Conservation (phyloP, 2,329 filamentous ascomycete genomes). For the Davidsoniella neocaledoniae region DNA sequence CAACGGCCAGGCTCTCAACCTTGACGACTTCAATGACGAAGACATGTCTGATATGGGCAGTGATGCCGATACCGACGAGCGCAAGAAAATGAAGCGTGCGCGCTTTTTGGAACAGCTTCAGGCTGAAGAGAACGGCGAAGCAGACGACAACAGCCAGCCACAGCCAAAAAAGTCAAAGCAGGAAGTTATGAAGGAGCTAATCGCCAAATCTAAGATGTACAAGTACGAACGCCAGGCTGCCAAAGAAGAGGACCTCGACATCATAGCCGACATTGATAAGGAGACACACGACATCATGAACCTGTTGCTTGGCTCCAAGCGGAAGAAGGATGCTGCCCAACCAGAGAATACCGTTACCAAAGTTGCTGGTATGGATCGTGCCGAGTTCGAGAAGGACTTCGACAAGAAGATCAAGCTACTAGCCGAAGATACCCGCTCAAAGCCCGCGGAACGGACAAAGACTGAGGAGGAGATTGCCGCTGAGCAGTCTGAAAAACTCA, state of each 20-base stretch:
- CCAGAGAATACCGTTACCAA: slow-evolving; percentile 15
- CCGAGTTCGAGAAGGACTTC: slow-evolving; percentile 69
- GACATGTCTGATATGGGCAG: slow-evolving; percentile 49
- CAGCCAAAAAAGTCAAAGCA: slow-evolving; percentile 88
- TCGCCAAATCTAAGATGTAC: slow-evolving; percentile 89
- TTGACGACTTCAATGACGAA: slow-evolving; percentile 71
- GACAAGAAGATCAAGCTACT: slow-evolving; percentile 70
- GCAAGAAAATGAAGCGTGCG: slow-evolving; percentile 38
- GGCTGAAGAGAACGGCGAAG: slow-evolving; percentile 31
- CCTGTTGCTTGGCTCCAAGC: slow-evolving; percentile 37
- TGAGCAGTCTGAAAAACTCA: slow-evolving; percentile 60
- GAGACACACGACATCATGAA: slow-evolving; percentile 61
- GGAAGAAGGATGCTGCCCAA: slow-evolving; percentile 4
- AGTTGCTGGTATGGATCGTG: slow-evolving; percentile 41
- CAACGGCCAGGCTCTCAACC: slow-evolving; percentile 55
- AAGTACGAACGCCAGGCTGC: slow-evolving; percentile 86
- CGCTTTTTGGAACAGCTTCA: slow-evolving; percentile 28
- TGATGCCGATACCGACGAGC: slow-evolving; percentile 36
- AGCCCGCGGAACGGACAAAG: slow-evolving; percentile 76
- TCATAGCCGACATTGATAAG: slow-evolving; percentile 70
- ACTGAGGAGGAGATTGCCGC: slow-evolving; percentile 72
- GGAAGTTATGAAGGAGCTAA: slow-evolving; percentile 95
- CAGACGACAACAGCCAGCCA: slow-evolving; percentile 40
- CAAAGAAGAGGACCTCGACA: slow-evolving; percentile 85
- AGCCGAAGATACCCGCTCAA: slow-evolving; percentile 66